phyloP scores from a whole-genome alignment of 805 yeast species.

The Candida dajiaensis region DNA sequence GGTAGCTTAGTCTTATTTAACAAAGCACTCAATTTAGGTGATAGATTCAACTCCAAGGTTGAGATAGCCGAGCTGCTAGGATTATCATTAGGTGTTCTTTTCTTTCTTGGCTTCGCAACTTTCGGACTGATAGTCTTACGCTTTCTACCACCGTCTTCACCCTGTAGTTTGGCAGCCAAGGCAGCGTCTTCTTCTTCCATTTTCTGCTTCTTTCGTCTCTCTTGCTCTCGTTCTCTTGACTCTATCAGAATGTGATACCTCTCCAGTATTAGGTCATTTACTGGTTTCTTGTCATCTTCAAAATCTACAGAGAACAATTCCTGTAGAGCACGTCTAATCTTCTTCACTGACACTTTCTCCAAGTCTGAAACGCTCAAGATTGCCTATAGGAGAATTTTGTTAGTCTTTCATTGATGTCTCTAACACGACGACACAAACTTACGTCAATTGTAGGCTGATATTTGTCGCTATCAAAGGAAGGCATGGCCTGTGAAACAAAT shows the following conservation, averaged over 20 bases:
- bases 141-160: slow-evolving; percentile 17
- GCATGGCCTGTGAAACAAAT: slow-evolving; percentile 2
- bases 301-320: slow-evolving; percentile 58
- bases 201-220: slow-evolving; percentile 29
- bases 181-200: slow-evolving; percentile 44
- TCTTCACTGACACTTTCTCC: slow-evolving; percentile 63
- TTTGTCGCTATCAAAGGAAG: slow-evolving; percentile 8
- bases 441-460: slow-evolving; percentile 64
- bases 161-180: slow-evolving; percentile 44
- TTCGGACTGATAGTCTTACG: slow-evolving; percentile 6
- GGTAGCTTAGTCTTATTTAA: slow-evolving; percentile 42
- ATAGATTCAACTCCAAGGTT: slow-evolving; percentile 40
- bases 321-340: slow-evolving; percentile 66
- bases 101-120: slow-evolving; percentile 10
- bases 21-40: slow-evolving; percentile 45
- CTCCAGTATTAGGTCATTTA: slow-evolving; percentile 54
- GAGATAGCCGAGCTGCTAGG: slow-evolving; percentile 22
- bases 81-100: slow-evolving; percentile 5
- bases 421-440: slow-evolving; percentile 22
- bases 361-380: slow-evolving; percentile 66
- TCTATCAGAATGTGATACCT: slow-evolving; percentile 47
- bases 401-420: slow-evolving; percentile 7
- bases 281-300: slow-evolving; percentile 41
- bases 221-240: slow-evolving; percentile 25
- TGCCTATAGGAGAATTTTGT: slow-evolving; percentile 39